These are phyloP conservation scores for Candida morakotiae DNA, from an alignment of 805 yeast species.

Conservation along the genomic window DNA sequence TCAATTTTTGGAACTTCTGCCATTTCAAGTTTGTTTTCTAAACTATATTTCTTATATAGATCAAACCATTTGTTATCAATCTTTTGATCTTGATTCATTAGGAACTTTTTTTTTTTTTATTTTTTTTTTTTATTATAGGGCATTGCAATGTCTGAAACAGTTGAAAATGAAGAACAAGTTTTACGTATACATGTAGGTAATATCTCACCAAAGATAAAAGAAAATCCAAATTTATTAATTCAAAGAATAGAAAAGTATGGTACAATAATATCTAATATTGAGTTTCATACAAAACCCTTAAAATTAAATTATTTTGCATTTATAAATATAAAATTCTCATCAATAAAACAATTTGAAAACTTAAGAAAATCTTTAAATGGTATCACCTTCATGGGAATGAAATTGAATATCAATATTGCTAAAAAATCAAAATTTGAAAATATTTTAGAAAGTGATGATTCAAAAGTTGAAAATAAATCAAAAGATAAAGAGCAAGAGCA, in stretches of 20 bases:
- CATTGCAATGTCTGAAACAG: neutral
- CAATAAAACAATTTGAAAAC: slow-evolving; percentile 41
- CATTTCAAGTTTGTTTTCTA: neutral
- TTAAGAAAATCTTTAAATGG: slow-evolving; percentile 63
- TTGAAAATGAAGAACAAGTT: too few relatives aligned
- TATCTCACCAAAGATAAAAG: slow-evolving; percentile 51
- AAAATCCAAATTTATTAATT: slow-evolving; percentile 16
- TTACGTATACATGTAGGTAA: slow-evolving; percentile 62
- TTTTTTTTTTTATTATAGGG: neutral
- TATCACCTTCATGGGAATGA: slow-evolving; percentile 70
- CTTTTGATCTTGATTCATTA: neutral
- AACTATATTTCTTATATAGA: neutral
- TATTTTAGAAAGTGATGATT: slow-evolving; percentile 28
- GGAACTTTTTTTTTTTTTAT: neutral
- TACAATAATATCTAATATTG: slow-evolving; percentile 41
- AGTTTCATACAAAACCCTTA: slow-evolving; percentile 52
- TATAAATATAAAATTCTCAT: slow-evolving; percentile 32
- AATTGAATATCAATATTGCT: slow-evolving; percentile 59
- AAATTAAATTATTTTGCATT: slow-evolving; percentile 61
- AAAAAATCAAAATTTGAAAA: too few relatives aligned
- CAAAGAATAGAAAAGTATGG: slow-evolving; percentile 56
- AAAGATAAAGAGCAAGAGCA: slow-evolving; percentile 22
- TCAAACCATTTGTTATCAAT: slow-evolving; percentile 3
- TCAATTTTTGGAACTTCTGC: neutral
- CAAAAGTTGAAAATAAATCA: slow-evolving; percentile 29